Evolutionary conservation across 1,284 basidiomycete genomes (phyloP), one percentile per base, ranked within the genome.

Genomic region (Melampsora larici-populina): DNA sequence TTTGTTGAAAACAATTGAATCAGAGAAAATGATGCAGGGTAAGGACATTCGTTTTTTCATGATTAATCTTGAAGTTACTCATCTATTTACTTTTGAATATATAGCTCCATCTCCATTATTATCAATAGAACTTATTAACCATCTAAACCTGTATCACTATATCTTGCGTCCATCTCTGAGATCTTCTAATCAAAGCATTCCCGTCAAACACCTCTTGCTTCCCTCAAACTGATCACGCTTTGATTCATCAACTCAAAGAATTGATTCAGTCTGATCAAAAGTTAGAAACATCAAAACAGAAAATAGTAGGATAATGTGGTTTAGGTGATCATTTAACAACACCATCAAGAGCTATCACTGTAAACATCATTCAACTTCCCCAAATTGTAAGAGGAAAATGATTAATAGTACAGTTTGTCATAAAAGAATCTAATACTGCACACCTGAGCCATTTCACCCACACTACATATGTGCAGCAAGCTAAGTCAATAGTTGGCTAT

Each of bases 171-270:
- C 8, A 87, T 96, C 81, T 91, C 92, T 15, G 93, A 95, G 84
- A 92, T 96, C 89, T 94, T 96, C 86, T 88, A 89, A 55, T 92
- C 92, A 62, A 97, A 98, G 86, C 90, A 93, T 78, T 98, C 99
- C 87, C 90, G 94, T 81, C 90, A 92, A 79, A 97, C 94, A 0
- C 93, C 95, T 0, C 87, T 98, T 49, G 86, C 89, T 6, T 90
- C 92, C 11, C 89, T 99, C 75, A 96, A 99, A 85, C 97, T 96
- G 79, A 97, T 99, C 85, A 92, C 98, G 88, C 86, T 94, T 80
- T 90, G 92, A 69, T 88, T 88, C 84, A 83, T 98, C 86, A 94
- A 97, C n/a, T n/a, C n/a, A n/a, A n/a, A n/a, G n/a, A n/a, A n/a
- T n/a, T n/a, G n/a, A n/a, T n/a, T n/a, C n/a, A n/a, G n/a, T n/a